Conservation (phyloP, 2,329 filamentous ascomycete genomes). For the Fonsecaea pugnacius region DNA sequence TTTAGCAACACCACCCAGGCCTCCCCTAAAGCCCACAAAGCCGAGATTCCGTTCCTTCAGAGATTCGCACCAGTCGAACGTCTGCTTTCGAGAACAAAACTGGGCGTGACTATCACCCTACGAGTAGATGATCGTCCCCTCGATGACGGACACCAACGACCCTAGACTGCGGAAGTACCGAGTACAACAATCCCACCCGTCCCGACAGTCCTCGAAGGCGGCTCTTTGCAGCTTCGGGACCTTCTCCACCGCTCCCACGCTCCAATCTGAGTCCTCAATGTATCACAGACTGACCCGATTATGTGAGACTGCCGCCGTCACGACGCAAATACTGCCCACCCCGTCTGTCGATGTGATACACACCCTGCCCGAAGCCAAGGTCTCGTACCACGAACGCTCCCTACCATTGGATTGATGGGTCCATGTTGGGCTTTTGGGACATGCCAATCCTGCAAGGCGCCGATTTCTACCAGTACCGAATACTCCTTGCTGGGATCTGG, state of each 20-base stretch:
- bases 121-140: background rate
- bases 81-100: constrained; percentile 14
- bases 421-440: background rate
- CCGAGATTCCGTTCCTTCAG: background rate
- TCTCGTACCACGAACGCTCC: background rate
- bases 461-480: background rate
- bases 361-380: constrained; percentile 12
- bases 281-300: background rate
- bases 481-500: background rate
- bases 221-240: constrained; percentile 5
- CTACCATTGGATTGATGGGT: background rate
- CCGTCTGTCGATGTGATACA: constrained; percentile 7
- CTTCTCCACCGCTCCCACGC: background rate
- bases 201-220: background rate
- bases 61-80: background rate
- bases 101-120: background rate
- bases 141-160: background rate
- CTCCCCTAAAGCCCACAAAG: background rate
- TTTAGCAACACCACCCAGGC: too few relatives aligned
- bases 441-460: background rate
- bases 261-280: background rate
- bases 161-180: background rate
- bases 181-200: too few relatives aligned
- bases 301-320: constrained; percentile 10
- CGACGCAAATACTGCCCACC: background rate